Base-by-base conservation (phyloP, 805 yeast genomes). In the Torulaspora indica region DNA sequence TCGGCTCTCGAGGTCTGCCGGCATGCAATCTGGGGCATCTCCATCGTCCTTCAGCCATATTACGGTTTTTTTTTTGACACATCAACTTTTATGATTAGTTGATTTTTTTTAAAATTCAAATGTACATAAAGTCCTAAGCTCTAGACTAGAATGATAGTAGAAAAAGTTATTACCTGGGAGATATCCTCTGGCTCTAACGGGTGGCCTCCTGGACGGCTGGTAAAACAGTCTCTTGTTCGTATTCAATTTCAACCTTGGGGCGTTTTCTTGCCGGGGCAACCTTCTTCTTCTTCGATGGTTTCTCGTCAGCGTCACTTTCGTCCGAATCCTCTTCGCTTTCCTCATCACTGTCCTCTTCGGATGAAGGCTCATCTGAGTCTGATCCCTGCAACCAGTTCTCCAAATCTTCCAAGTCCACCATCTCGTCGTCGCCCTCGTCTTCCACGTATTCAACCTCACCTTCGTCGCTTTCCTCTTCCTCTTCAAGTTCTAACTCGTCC, bases 401-500 rank as follows among this genome's bases (percentile, higher is more conserved):
- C 53, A 90, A 71, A 57, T 91, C 96, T 70, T 90, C 97, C 71
- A 91, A 78, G 61, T 93, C 97, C 20, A 88, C 96, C 56, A 87
- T 69, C 54, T 88, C 89, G 48, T 84, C 95, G 17, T 85, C 95
- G 12, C 85, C 96, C 40, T 85, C 96, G 50, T 81, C 96, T 54
- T 81, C 89, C 41, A 88, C 96, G 59, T 82, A 86, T 64, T 90
- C 98, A 34, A 87, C 81, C 64, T 87, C 88, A 30, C 89, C 84
- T 40, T 77, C 79, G 51, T 79, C 84, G 48, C 76, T 70, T 40
- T 75, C 70, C 40, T 75, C 78, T 43, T 74, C 75, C 24, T 70
- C 76, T 35, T 71, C 75, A 37, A 70, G 74, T 37, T 73, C 77
- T 38, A 64, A 74, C 36, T 71, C 76, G 24, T 77, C 75, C 35